These are phyloP conservation scores for Aspergillus sclerotioniger DNA, from an alignment of 495 filamentous ascomycete species.

Conservation along the genomic window DNA sequence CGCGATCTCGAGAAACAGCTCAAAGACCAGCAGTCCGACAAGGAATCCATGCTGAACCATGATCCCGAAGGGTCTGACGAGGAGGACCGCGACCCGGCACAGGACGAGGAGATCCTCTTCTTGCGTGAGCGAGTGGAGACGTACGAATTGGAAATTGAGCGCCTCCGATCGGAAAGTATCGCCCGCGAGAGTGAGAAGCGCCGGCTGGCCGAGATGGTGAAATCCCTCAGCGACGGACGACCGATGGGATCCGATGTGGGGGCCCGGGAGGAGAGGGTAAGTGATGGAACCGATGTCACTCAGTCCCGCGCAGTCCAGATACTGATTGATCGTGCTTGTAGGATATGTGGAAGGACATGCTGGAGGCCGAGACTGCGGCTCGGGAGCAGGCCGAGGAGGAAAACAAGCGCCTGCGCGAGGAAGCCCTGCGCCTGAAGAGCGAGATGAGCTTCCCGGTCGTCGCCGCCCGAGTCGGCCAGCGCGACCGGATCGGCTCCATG, in stretches of 20 bases:
- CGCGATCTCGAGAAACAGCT: conserved; percentile 83
- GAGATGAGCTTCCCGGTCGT: conserved; percentile 48
- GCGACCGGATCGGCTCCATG: conserved; percentile 55
- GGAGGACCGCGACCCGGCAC: conserved; percentile 39
- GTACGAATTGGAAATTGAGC: conserved; percentile 79
- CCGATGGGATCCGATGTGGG: conserved; percentile 65
- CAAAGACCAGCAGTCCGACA: conserved; percentile 61
- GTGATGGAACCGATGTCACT: background rate
- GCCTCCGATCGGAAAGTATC: conserved; percentile 71
- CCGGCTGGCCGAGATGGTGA: conserved; percentile 74
- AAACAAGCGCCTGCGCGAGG: conserved; percentile 79
- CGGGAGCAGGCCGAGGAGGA: conserved; percentile 90
- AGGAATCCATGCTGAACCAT: conserved; percentile 56
- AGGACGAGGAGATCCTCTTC: conserved; percentile 81
- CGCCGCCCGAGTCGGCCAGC: conserved; percentile 41
- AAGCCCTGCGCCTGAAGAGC: conserved; percentile 70
- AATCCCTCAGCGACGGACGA: conserved; percentile 63
- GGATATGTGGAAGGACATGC: conserved; percentile 91
- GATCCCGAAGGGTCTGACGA: conserved; percentile 65
- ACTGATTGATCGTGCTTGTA: conserved; percentile 20
- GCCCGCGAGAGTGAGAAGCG: conserved; percentile 77
- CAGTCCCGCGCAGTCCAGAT: background rate
- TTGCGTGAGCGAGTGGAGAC: conserved; percentile 79
- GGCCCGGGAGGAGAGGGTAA: conserved; percentile 75
- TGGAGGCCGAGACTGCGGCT: conserved; percentile 88